Percentiles rank a stretch among this genome's conserved stretches.
phyloP scores from a whole-genome alignment of 2,329 filamentous ascomycete genomes.

The Trichoderma breve region DNA sequence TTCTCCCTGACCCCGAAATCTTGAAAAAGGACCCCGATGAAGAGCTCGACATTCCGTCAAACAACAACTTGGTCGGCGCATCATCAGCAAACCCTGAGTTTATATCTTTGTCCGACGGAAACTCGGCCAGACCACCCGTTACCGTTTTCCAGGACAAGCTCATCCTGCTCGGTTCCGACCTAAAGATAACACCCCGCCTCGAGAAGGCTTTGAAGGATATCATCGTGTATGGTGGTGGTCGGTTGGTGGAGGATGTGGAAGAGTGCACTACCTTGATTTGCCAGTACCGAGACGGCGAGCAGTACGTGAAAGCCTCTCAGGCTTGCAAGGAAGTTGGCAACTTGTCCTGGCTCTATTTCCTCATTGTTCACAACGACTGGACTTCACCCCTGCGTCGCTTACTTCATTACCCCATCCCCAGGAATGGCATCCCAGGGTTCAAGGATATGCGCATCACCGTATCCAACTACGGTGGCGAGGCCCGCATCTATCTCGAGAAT shows the following conservation, averaged over 20 bases:
- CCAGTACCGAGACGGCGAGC: slow-evolving; percentile 75
- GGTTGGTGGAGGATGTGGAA: slow-evolving; percentile 61
- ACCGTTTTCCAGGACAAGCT: slow-evolving; percentile 74
- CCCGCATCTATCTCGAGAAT: slow-evolving; percentile 89
- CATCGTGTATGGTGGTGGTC: slow-evolving; percentile 69
- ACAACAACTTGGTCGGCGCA: slow-evolving; percentile 65
- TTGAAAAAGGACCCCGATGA: slow-evolving; percentile 59
- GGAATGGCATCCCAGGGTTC: slow-evolving; percentile 76
- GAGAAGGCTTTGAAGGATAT: slow-evolving; percentile 66
- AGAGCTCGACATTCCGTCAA: slow-evolving; percentile 54
- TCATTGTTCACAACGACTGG: slow-evolving; percentile 88
- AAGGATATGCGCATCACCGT: slow-evolving; percentile 75
- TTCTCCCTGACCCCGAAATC: slow-evolving; percentile 81
- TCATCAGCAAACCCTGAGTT: slow-evolving; percentile 50
- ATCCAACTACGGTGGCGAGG: slow-evolving; percentile 95
- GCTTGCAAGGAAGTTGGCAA: slow-evolving; percentile 83
- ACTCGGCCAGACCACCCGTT: slow-evolving; percentile 49
- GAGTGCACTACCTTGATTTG: slow-evolving; percentile 83
- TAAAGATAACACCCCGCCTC: slow-evolving; percentile 67
- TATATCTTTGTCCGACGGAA: slow-evolving; percentile 42
- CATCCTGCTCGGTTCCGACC: slow-evolving; percentile 74
- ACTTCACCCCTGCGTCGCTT: slow-evolving; percentile 79
- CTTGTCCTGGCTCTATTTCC: slow-evolving; percentile 86
- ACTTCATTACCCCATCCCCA: slow-evolving; percentile 85
- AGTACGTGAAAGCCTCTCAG: slow-evolving; percentile 76